Evolutionary conservation across 2,329 filamentous ascomycete genomes (phyloP).

Genomic region (Fusarium transvaalense): DNA sequence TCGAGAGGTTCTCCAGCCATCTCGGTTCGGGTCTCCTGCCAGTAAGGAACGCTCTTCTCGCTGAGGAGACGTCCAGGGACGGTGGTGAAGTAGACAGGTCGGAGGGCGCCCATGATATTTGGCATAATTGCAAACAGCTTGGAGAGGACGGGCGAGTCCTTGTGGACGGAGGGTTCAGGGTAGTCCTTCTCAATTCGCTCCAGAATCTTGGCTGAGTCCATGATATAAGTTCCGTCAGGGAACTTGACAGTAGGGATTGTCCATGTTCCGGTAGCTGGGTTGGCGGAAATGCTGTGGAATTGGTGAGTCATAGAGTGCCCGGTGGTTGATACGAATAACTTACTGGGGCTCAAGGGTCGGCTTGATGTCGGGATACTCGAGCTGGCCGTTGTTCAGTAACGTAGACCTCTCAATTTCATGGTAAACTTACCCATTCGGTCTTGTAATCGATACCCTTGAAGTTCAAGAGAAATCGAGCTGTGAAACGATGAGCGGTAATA

Average conservation of each 20-base stretch:
- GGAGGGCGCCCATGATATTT: constrained; percentile 51
- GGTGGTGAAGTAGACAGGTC: constrained; percentile 59
- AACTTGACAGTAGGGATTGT: constrained; percentile 66
- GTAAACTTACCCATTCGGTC: constrained; percentile 68
- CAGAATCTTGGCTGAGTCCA: constrained; percentile 74
- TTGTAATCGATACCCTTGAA: constrained; percentile 76
- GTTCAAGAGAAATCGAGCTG: constrained; percentile 75
- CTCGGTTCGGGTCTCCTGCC: constrained; percentile 63
- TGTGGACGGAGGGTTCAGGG: constrained; percentile 68
- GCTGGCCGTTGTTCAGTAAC: constrained; percentile 43
- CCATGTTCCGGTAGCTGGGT: constrained; percentile 42
- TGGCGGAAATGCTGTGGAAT: constrained; percentile 33
- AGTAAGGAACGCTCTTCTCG: constrained; percentile 66
- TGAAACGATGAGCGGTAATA: constrained; percentile 4
- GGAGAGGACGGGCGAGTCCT: constrained; percentile 65
- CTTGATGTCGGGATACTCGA: constrained; percentile 75
- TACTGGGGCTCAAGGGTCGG: constrained; percentile 67
- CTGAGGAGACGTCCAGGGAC: constrained; percentile 66
- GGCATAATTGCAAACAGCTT: constrained; percentile 59
- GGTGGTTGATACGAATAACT: constrained; percentile 30
- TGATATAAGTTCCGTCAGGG: constrained; percentile 69
- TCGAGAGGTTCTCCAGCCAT: constrained; percentile 65
- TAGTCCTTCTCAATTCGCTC: constrained; percentile 68
- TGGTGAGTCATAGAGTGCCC: constrained; percentile 5
- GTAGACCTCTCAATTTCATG: fast-evolving